These are phyloP conservation scores for Amanita rubescens DNA, from an alignment of 768 basidiomycete genomes.

Conservation along the genomic window DNA sequence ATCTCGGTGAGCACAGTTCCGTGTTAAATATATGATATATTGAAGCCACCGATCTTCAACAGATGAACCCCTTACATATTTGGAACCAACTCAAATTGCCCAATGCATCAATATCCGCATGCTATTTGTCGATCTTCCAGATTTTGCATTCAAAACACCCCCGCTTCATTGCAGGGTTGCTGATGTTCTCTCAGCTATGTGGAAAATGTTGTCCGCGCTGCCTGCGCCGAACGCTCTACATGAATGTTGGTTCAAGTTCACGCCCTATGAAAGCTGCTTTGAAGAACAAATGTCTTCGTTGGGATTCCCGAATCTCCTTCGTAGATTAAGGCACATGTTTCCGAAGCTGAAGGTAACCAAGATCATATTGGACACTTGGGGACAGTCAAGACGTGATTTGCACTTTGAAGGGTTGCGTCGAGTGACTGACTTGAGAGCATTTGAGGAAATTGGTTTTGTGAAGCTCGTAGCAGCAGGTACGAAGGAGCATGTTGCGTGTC, in stretches of 20 bases:
- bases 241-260: not conserved
- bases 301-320: not conserved
- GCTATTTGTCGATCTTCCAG: not conserved
- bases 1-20: not conserved
- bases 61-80: not conserved
- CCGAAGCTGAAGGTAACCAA: conserved; percentile 1
- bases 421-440: too few species aligned
- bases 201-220: not conserved
- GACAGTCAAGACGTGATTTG: not conserved
- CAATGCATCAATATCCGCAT: conserved; percentile 1
- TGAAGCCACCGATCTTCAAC: not conserved
- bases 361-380: not conserved
- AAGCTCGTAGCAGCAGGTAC: not conserved
- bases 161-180: too few species aligned
- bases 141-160: not conserved
- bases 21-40: not conserved
- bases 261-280: not conserved
- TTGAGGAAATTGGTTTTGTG: not conserved
- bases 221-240: not conserved
- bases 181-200: not conserved
- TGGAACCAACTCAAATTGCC: too few species aligned
- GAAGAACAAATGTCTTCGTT: not conserved
- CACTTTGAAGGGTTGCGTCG: not conserved
- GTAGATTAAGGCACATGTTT: not conserved
- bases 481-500: not conserved